phyloP scores from a whole-genome alignment of 2,329 filamentous ascomycete genomes.

The Penicillium sp. region DNA sequence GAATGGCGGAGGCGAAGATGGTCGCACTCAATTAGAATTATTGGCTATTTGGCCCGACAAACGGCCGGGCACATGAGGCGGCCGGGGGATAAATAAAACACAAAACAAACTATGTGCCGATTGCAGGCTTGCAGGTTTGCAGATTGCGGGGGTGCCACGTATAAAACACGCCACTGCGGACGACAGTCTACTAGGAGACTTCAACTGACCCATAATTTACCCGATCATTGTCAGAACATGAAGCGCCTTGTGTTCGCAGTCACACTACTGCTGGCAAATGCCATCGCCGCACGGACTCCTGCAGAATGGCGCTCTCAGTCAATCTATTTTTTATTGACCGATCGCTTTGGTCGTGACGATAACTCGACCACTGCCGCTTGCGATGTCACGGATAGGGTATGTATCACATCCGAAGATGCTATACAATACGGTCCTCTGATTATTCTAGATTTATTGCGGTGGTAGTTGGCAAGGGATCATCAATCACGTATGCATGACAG shows the following conservation, averaged over 20 bases:
- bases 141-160: background rate
- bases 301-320: conserved; percentile 48
- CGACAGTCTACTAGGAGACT: too few species aligned
- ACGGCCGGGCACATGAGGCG: background rate
- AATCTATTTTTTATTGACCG: conserved; percentile 52
- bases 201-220: too few species aligned
- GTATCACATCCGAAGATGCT: conserved; percentile 45
- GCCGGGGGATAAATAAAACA: too few species aligned
- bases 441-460: conserved; percentile 46
- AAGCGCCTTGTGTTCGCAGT: background rate
- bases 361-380: conserved; percentile 41
- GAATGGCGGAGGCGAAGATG: background rate
- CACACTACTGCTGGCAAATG: conserved; percentile 15
- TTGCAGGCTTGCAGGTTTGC: background rate
- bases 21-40: background rate
- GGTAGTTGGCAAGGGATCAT: conserved; percentile 54
- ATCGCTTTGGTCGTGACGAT: conserved; percentile 48
- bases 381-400: conserved; percentile 29
- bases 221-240: background rate
- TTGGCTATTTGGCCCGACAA: background rate
- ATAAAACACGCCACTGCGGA: background rate
- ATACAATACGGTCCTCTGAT: conserved; percentile 33
- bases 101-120: background rate
- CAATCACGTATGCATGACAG: conserved; percentile 32
- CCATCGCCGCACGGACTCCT: conserved; percentile 31